Percentiles rank a stretch among this genome's conserved stretches.
Evolutionary conservation across 2,329 filamentous ascomycete species (phyloP).

Genomic region (Calycina marina): DNA sequence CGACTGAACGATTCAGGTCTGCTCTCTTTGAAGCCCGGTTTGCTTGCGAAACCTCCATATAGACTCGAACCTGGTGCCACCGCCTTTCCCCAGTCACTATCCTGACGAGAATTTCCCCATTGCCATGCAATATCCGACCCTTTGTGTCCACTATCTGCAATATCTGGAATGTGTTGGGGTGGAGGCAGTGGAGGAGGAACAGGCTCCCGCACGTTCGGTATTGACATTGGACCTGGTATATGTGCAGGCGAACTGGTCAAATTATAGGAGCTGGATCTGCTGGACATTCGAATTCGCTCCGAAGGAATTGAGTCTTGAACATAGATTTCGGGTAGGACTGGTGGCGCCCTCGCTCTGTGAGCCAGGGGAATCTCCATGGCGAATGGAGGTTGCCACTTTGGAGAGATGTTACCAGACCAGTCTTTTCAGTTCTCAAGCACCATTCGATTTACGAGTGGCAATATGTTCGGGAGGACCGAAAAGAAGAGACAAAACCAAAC

Average conservation of each 20-base stretch:
- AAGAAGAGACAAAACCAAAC: not conserved
- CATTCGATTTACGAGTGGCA: constrained; percentile 14
- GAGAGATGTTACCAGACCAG: too few species aligned
- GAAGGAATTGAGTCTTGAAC: constrained; percentile 26
- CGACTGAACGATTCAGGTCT: constrained; percentile 20
- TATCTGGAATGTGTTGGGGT: constrained; percentile 40
- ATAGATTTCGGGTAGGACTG: constrained; percentile 26
- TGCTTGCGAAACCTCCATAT: constrained; percentile 26
- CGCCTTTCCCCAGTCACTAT: constrained; percentile 29
- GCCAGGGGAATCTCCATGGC: constrained; percentile 29
- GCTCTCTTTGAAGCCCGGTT: constrained; percentile 14
- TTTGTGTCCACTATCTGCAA: constrained; percentile 36
- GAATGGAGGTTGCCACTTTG: constrained; percentile 1
- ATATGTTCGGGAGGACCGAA: constrained; percentile 15
- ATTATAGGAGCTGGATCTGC: constrained; percentile 16
- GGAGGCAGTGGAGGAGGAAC: constrained; percentile 50
- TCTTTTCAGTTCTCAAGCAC: constrained; percentile 5
- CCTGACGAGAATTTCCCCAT: constrained; percentile 42
- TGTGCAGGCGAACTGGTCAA: constrained; percentile 25
- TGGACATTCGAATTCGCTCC: constrained; percentile 17
- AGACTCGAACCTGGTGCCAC: constrained; percentile 35
- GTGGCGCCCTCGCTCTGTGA: constrained; percentile 10
- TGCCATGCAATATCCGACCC: constrained; percentile 42
- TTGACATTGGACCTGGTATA: constrained; percentile 42
- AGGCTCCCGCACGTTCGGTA: constrained; percentile 39